Evolutionary conservation across 192 early-diverging fungal species (phyloP), one percentile per base, ranked within the genome.

Genomic region (Diversispora eburnea): DNA sequence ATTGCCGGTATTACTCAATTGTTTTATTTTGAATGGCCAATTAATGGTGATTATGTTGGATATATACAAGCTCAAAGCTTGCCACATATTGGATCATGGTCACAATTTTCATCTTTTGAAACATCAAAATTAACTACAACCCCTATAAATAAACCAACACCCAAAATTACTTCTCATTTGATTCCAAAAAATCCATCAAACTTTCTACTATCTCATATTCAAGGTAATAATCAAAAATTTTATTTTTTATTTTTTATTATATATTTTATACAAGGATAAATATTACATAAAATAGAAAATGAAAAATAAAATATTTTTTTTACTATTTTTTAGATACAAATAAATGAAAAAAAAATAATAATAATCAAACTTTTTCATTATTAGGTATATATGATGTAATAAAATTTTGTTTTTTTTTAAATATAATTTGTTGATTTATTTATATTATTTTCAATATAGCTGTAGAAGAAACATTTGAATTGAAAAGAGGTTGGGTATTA

Each of bases 21-120:
- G 33, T 61, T 61, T 61, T 61, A 61, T 39, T 61, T 61, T 61
- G 33, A 22, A 59, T 59, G n/a, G n/a, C n/a, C n/a, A n/a, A n/a
- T n/a, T n/a, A n/a, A n/a, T n/a, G n/a, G n/a, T n/a, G n/a, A n/a
- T n/a, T n/a, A n/a, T n/a, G n/a, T n/a, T n/a, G n/a, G n/a, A n/a
- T n/a, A n/a, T n/a, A n/a, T n/a, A n/a, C n/a, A n/a, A n/a, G n/a
- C n/a, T n/a, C n/a, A n/a, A n/a, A n/a, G n/a, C n/a, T n/a, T n/a
- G n/a, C n/a, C n/a, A n/a, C n/a, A n/a, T n/a, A n/a, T n/a, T n/a
- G n/a, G n/a, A n/a, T n/a, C n/a, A n/a, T n/a, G n/a, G n/a, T n/a
- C n/a, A n/a, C n/a, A n/a, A n/a, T n/a, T n/a, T n/a, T n/a, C n/a
- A n/a, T n/a, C n/a, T n/a, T n/a, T n/a, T n/a, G n/a, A n/a, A n/a